Evolutionary conservation across 2,329 filamentous ascomycete species (phyloP).

Genomic region (Magnaporthiopsis rhizophila): DNA sequence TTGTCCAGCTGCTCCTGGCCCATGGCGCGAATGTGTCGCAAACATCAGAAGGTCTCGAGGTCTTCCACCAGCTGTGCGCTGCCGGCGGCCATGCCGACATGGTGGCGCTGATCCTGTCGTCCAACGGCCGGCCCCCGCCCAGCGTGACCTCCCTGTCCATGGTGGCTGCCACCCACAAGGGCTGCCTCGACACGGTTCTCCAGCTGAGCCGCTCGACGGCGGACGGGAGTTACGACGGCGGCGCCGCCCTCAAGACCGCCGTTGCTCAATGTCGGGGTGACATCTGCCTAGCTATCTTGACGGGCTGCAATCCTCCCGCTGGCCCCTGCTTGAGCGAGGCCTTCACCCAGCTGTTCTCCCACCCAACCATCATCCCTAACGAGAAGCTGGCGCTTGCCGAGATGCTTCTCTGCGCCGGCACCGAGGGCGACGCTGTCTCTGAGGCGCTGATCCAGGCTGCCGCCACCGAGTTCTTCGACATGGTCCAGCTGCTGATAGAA

Average conservation of each 20-base stretch:
- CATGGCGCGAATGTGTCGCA: constrained; percentile 43
- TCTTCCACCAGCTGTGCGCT: constrained; percentile 43
- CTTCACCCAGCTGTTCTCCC: constrained; percentile 38
- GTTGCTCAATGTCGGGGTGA: constrained; percentile 42
- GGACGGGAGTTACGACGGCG: constrained; percentile 43
- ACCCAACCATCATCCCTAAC: constrained; percentile 36
- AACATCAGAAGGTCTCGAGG: constrained; percentile 42
- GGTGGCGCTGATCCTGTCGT: constrained; percentile 39
- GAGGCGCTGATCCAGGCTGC: constrained; percentile 40
- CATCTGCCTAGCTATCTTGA: constrained; percentile 45
- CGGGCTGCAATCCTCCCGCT: constrained; percentile 43
- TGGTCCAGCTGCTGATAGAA: constrained; percentile 43
- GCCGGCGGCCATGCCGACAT: constrained; percentile 36
- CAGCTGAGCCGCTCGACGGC: constrained; percentile 43
- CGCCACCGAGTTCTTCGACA: constrained; percentile 41
- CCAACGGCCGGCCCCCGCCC: constrained; percentile 36
- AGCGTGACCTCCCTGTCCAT: constrained; percentile 40
- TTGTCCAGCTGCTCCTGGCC: constrained; percentile 39
- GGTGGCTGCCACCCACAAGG: constrained; percentile 41
- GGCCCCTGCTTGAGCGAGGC: constrained; percentile 39
- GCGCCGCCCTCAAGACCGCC: constrained; percentile 43
- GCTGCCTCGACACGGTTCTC: constrained; percentile 41
- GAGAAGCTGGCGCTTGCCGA: constrained; percentile 46
- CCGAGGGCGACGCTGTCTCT: constrained; percentile 41
- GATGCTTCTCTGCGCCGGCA: constrained; percentile 49